Evolutionary conservation across 2,329 filamentous ascomycete species (phyloP).

Genomic region (Fusarium pininemorale): DNA sequence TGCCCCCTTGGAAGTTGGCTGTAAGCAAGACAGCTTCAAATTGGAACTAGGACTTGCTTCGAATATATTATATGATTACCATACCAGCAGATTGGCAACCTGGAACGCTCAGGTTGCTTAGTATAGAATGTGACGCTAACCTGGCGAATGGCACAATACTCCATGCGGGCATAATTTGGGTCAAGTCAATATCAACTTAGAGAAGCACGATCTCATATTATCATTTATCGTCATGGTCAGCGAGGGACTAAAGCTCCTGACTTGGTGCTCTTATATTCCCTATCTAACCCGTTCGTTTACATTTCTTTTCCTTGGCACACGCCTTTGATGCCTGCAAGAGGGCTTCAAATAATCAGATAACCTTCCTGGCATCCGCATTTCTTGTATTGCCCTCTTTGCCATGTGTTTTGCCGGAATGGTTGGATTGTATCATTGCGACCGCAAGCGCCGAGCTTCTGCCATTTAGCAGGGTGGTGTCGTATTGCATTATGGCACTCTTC

Average conservation of each 20-base stretch:
- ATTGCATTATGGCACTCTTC: conserved; percentile 12
- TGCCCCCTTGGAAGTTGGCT: neutral
- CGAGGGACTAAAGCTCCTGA: neutral
- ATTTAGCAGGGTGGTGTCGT: conserved; percentile 25
- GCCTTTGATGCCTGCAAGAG: neutral
- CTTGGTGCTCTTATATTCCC: neutral
- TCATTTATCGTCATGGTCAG: conserved; percentile 34
- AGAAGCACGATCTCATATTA: conserved; percentile 8
- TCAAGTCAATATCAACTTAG: neutral
- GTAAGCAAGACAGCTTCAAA: neutral
- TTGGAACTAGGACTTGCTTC: neutral
- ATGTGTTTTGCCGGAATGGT: conserved; percentile 18
- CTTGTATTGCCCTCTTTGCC: conserved; percentile 12
- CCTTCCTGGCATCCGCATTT: conserved; percentile 29
- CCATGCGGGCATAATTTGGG: neutral
- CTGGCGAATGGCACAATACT: neutral
- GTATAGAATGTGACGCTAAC: neutral
- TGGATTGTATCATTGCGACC: conserved; percentile 22
- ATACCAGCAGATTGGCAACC: neutral
- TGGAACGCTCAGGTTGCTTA: neutral
- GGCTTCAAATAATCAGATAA: conserved; percentile 8
- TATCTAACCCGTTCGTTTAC: conserved; percentile 22
- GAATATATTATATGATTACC: neutral
- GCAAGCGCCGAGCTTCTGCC: conserved; percentile 28
- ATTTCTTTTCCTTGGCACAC: conserved; percentile 2